These are phyloP conservation scores for Oryza rufipogon DNA, from an alignment of 176 grass and related monocot species.

Conservation along the genomic window DNA sequence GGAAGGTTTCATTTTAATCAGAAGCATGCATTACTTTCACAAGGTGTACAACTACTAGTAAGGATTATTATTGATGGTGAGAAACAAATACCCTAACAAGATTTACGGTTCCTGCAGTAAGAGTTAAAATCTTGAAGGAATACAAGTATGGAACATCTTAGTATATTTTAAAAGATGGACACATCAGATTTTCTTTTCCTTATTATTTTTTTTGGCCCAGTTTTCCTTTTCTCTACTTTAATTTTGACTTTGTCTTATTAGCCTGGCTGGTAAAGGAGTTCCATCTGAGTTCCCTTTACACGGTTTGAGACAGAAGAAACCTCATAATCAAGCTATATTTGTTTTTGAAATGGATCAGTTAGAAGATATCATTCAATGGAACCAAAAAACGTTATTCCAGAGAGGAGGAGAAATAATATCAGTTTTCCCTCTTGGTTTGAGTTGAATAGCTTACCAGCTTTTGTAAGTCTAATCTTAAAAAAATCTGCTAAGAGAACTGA, in stretches of 20 bases:
- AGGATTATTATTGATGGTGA: neutral
- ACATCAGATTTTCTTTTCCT: constrained; percentile 18
- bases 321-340: constrained; percentile 40
- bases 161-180: constrained; percentile 38
- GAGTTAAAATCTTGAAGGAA: constrained; percentile 19
- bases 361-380: constrained; percentile 30
- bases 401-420: neutral
- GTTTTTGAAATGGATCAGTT: neutral
- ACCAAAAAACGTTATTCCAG: constrained; percentile 10
- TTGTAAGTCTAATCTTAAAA: constrained; percentile 31
- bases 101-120: neutral
- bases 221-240: constrained; percentile 40
- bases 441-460: neutral
- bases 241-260: constrained; percentile 50
- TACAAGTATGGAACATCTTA: neutral
- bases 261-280: constrained; percentile 57
- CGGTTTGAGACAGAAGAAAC: constrained; percentile 54
- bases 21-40: constrained; percentile 12
- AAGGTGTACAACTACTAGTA: constrained; percentile 2
- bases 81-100: neutral
- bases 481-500: constrained; percentile 20
- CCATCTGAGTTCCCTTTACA: constrained; percentile 66
- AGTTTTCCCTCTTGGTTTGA: constrained; percentile 13
- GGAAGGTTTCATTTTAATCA: constrained; percentile 2
- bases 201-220: constrained; percentile 18